Base-by-base conservation (phyloP, 2,329 filamentous ascomycete genomes). In the Xylaria sp. region DNA sequence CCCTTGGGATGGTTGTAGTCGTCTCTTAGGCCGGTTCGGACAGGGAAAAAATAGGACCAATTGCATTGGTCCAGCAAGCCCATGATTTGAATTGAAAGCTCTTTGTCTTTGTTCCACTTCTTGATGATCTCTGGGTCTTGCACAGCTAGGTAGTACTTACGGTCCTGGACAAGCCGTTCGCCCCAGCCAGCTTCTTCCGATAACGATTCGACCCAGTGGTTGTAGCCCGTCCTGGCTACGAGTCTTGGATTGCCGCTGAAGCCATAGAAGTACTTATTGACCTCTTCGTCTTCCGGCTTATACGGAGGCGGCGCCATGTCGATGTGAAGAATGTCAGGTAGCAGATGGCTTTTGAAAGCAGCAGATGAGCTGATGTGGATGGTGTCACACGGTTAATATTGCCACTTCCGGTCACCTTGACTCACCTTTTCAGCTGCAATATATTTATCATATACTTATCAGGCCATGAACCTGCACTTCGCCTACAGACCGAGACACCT, bases 221-320 rank as follows among this genome's bases (percentile, higher is more conserved):
- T 25, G 29, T 40, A 9, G 21, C 53, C 31, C 15, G 53, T 47
- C 29, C 53, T 55, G 31, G 41, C 53, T 8, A 55, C 41, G 3
- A 48, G 33, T 53, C 15, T 53, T 10, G 49, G 49, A 31, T 25
- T 53, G 37, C 49, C 49, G 31, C 49, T 41, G 23, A 53, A 53
- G 23, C 49, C 49, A 41, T 53, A 15, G 35, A 53, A 53, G 49
- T 53, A 53, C 3, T 41, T 10, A 17, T 53, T 19, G 15, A 3
- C 15, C 49, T 53, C 49, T 41, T 53, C 49, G 8, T 21, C 3
- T 15, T 31, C 49, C 15, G 49, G 49, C 37, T 53, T 31, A n/a
- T 41, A 53, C n/a, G 37, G 8, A 21, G 37, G 10, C 4, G 37
- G 10, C 17, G n/a, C n/a, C 37, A 40, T 40, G 37, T 40, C n/a